These are phyloP conservation scores for Leccinum imitatum DNA, from an alignment of 768 basidiomycete species.

Conservation along the genomic window DNA sequence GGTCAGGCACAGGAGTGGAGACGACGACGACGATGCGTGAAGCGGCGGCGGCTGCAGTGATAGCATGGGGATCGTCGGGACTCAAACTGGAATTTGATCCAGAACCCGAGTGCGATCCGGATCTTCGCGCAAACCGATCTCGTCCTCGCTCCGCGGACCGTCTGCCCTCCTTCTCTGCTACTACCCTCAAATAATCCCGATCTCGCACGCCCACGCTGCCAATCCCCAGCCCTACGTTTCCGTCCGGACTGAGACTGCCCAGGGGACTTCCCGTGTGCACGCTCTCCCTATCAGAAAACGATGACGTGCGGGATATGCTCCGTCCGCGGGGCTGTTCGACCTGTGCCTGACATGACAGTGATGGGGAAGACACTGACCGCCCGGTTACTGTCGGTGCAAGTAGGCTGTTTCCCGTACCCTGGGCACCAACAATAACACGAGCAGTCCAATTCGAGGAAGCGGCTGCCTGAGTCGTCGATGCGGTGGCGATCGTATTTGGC, in stretches of 20 bases:
- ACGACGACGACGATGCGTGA: slow-evolving; percentile 5
- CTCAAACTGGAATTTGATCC: slow-evolving; percentile 38
- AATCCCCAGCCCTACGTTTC: slow-evolving; percentile 26
- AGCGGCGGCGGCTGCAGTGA: neutral
- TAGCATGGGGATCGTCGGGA: slow-evolving; percentile 24
- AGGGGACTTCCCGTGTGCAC: slow-evolving; percentile 36
- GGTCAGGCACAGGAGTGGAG: slow-evolving; percentile 10
- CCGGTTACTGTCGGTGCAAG: slow-evolving; percentile 30
- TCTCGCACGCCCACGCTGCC: slow-evolving; percentile 36
- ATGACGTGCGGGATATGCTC: slow-evolving; percentile 53
- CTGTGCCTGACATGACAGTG: slow-evolving; percentile 33
- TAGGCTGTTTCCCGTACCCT: slow-evolving; percentile 22
- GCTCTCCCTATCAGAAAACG: slow-evolving; percentile 53
- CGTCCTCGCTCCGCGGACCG: slow-evolving; percentile 29
- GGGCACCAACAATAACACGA: slow-evolving; percentile 11
- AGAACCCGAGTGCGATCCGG: slow-evolving; percentile 30
- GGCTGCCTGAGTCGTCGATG: slow-evolving; percentile 8
- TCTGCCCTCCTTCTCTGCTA: slow-evolving; percentile 30
- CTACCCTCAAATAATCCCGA: slow-evolving; percentile 24
- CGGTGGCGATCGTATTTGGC: slow-evolving; percentile 28
- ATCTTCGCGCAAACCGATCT: slow-evolving; percentile 28
- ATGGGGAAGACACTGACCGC: slow-evolving; percentile 36
- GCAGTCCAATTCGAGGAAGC: slow-evolving; percentile 10
- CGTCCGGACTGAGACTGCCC: slow-evolving; percentile 42
- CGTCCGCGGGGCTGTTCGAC: slow-evolving; percentile 46